Evolutionary conservation across 352 stramenopile genomes (phyloP), one percentile per base, ranked within the genome.

Genomic region (Phytophthora sp.): DNA sequence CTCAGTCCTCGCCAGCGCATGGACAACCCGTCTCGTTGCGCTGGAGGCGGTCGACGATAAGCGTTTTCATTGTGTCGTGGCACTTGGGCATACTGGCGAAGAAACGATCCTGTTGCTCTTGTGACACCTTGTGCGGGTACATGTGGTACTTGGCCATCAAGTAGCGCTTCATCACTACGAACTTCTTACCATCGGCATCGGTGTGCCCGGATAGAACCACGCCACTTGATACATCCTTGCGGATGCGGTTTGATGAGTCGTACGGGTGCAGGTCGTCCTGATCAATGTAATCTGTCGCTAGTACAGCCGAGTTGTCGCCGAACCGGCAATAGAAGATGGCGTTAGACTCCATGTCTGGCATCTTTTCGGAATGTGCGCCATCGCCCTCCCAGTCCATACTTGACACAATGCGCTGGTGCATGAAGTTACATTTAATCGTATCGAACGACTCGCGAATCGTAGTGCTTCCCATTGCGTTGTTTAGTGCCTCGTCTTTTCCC

Each of bases 61-160:
- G 63, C n/a, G 62, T 78, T 35, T 80, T 83, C 75, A 90, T 80
- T 49, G 76, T 86, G 45, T 88, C 73, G 58, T 84, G 73, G 36
- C 74, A 79, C 45, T 77, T 72, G 18, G 77, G 77, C 69, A 89
- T 79, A 50, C 73, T 82, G 24, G 73, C 69, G 38, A 89, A 88
- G 45, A 90, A 71, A 2, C 74, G 74, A 49, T 81, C 70, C 18
- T 81, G 74, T 23, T 82, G 60, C 55, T 84, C 74, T 29, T 88
- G 70, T 11, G 73, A 63, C 26, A 89, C 59, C 33, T 88, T 86
- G 71, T 89, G 82, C 49, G 82, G 79, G 50, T 78, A 80, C 79
- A 90, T 85, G 82, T 90, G 82, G 45, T 86, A 82, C 67, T 90
- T 90, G 27, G 79, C 58, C 77, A 90, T 88, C 53, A 78, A 57